Conservation (phyloP, 305 asterid species). For the Caryopteris hybrid region DNA sequence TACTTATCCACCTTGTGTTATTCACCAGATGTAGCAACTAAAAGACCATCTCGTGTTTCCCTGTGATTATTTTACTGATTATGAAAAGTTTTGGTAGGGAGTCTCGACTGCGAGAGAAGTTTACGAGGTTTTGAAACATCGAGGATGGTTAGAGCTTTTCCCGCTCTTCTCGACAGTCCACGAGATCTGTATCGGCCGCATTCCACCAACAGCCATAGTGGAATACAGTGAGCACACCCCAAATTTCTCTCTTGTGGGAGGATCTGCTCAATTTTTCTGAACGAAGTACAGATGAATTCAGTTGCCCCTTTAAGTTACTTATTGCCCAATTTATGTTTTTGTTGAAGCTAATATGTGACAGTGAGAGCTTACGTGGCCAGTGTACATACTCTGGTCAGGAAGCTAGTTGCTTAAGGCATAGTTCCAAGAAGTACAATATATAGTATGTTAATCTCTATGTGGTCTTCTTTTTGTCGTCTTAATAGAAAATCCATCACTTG, state of each 20-base stretch:
- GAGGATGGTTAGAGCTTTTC: constrained; percentile 77
- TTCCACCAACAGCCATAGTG: constrained; percentile 69
- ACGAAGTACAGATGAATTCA: not conserved
- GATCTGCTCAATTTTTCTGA: constrained; percentile 42
- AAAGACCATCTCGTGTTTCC: not conserved
- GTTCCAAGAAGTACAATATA: not conserved
- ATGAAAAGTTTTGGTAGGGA: constrained; percentile 39
- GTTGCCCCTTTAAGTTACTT: not conserved
- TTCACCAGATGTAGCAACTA: not conserved
- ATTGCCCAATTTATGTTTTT: not conserved
- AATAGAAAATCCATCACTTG: too few species aligned
- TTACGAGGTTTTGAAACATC: constrained; percentile 64
- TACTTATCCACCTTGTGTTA: not conserved
- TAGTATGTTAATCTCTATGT: not conserved
- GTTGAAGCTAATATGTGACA: not conserved
- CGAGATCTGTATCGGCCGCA: constrained; percentile 67
- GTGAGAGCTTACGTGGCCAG: not conserved
- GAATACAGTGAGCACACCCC: constrained; percentile 59
- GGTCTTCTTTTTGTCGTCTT: not conserved
- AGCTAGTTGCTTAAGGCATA: too few species aligned
- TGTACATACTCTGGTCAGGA: not conserved
- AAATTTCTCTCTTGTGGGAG: constrained; percentile 43
- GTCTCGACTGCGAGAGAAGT: constrained; percentile 88
- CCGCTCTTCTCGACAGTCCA: constrained; percentile 89
- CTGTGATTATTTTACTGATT: not conserved